Evolutionary conservation across 352 stramenopile species (phyloP), one percentile per base, ranked within the genome.

Genomic region (Phytophthora pistaciae): DNA sequence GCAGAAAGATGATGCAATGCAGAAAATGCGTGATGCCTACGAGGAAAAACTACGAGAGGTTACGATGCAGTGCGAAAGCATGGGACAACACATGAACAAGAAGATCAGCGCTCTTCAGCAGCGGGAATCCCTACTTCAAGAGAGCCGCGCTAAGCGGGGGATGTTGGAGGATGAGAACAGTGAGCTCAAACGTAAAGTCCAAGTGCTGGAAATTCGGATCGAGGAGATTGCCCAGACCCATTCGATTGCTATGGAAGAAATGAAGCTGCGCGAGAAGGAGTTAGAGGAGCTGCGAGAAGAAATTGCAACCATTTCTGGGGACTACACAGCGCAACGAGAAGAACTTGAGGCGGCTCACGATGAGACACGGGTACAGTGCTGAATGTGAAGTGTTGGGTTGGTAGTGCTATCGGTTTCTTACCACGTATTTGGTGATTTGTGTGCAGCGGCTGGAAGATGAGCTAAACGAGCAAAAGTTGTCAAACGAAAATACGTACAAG

Each of bases 11-110:
- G 87, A 92, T 18, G 16, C 75, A 11, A 53, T 85, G 9, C 66
- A 75, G 36, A 88, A 90, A 77, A 85, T 79, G 18, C 72, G 75
- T 36, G 84, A 93, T 1, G 60, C 75, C 33, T 94, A 93, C 58
- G 87, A 96, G 63, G 67, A 55, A 8, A 92, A 94, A 54, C 55
- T 95, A 3, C 75, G 76, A 20, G 79, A 92, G 60, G 66, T 91
- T 1, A 91, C 74, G 48, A 72, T 76, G 29, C 84, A 94, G 42
- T 93, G 85, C 55, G 87, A 94, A 63, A 83, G 70, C 27, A 84
- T 94, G 72, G 79, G 79, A 4, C 84, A 92, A 60, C 79, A 91
- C 16, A 87, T 93, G 80, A 93, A 88, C 75, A 92, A 95, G 56
- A 90, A 92, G 44, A 82, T 88, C 27, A 80, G 66, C 40, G 73